Conservation (phyloP, 345 rosid species). For the Heritiera fomes region DNA sequence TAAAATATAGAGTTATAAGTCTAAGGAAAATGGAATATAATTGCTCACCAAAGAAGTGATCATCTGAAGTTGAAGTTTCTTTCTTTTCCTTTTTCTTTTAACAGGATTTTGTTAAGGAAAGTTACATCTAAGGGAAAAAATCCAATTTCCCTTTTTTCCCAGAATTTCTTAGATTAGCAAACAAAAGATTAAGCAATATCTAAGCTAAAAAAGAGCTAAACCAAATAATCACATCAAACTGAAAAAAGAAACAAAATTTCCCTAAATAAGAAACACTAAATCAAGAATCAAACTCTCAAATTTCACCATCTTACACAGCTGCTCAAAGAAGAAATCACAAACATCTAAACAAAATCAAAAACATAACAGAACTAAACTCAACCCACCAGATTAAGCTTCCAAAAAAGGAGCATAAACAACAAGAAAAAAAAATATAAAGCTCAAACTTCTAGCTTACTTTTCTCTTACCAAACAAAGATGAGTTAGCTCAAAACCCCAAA, state of each 20-base stretch:
- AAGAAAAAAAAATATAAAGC: background rate
- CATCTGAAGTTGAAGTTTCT: slow-evolving; percentile 1
- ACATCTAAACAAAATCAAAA: background rate
- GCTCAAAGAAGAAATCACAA: background rate
- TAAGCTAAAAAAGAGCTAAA: slow-evolving; percentile 2
- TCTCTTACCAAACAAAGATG: background rate
- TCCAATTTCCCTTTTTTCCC: background rate
- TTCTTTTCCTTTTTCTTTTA: slow-evolving; percentile 1
- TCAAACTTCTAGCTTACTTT: background rate
- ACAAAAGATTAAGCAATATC: background rate
- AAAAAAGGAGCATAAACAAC: background rate
- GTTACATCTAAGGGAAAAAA: background rate
- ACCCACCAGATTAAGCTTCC: background rate
- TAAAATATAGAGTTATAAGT: background rate
- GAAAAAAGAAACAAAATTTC: background rate
- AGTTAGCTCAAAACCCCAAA: background rate
- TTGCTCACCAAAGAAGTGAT: background rate
- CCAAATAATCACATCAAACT: background rate
- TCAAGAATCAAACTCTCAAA: slow-evolving; percentile 1
- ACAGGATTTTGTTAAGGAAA: slow-evolving; percentile 22
- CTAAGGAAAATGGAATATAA: background rate
- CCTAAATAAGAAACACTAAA: background rate
- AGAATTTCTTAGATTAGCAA: slow-evolving; percentile 1
- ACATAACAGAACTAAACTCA: background rate
- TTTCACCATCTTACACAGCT: background rate